Evolutionary conservation across 345 rosid genomes (phyloP), one percentile per base, ranked within the genome.

Genomic region (Camelina hispida): DNA sequence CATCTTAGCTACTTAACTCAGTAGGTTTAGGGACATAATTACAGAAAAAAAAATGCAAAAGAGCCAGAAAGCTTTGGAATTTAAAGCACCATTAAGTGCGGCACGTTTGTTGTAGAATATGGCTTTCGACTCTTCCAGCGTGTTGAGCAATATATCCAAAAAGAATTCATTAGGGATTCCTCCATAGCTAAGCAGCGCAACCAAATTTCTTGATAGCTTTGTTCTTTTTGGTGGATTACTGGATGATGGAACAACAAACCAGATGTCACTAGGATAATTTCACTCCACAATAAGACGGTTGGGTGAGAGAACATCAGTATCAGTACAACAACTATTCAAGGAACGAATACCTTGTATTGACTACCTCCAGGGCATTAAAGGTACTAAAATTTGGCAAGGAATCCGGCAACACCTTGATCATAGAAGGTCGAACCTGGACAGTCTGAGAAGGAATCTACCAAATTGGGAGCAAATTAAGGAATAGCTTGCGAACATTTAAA

Each of bases 111-210:
- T 83, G 42, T 81, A 13, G 72, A 84, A 80, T 72, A 68, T 79
- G 70, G 62, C 23, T 8, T 66, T 56, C 4, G 87, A 81, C 61
- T 88, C 91, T 67, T 85, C 89, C 62, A 94, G 58, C 4, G 89
- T 82, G 61, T 44, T 81, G 28, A 37, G 61, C 79, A 89, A 50
- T 43, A 85, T 62, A 40, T 82, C 83, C 85, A 85, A 47, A 69
- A 93, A 86, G 63, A 83, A 82, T 0, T 68, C 81, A 17, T 86
- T n/a, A 1, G 98, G 91, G 57, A 94, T 83, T 43, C 96, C 95
- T 43, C 98, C 97, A 81, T 82, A 81, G 72, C 84, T 83, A 71
- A 93, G 85, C 54, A 93, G 88, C 11, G 86, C 81, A 71, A 91
- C 84, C 74, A 89, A 81, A 73, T 66, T 78, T 75, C 69, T 85